These are phyloP conservation scores for Apiospora phragmitis DNA, from an alignment of 2,329 filamentous ascomycete genomes.

Conservation along the genomic window DNA sequence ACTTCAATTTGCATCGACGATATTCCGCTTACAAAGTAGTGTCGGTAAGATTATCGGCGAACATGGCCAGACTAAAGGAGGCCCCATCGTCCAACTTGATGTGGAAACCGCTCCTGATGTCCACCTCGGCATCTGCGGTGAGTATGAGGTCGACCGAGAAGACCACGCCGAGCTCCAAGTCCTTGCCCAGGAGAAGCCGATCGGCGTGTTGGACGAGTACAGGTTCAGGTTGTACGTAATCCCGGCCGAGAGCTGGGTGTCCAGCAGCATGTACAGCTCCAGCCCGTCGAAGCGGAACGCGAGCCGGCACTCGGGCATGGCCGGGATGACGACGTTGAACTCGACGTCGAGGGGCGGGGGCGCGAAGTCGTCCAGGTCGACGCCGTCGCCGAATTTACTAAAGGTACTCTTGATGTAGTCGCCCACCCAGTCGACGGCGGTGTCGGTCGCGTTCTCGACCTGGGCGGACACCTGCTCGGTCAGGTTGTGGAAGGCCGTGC, in stretches of 20 bases:
- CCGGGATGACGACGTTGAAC: constrained; percentile 43
- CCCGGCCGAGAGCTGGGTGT: constrained; percentile 41
- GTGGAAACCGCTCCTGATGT: constrained; percentile 56
- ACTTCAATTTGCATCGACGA: rapidly evolving
- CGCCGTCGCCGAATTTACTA: constrained; percentile 26
- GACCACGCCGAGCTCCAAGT: constrained; percentile 46
- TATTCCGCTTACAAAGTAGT: constrained; percentile 47
- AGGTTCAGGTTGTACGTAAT: constrained; percentile 50
- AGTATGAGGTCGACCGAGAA: constrained; percentile 54
- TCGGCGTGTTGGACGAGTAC: constrained; percentile 44
- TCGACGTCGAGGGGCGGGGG: constrained; percentile 40
- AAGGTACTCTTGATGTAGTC: constrained; percentile 24
- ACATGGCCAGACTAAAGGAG: constrained; percentile 49
- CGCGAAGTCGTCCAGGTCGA: constrained; percentile 32
- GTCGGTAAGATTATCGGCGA: constrained; percentile 47
- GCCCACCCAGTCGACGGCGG: constrained; percentile 26
- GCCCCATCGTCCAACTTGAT: constrained; percentile 53
- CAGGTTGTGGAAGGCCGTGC: constrained; percentile 33
- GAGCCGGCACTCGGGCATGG: constrained; percentile 44
- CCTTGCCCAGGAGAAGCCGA: constrained; percentile 42
- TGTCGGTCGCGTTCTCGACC: constrained; percentile 34
- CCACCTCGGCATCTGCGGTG: constrained; percentile 44
- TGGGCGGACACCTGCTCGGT: constrained; percentile 33
- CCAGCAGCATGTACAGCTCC: constrained; percentile 52
- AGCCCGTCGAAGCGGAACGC: constrained; percentile 49